Conservation (phyloP, 2,329 filamentous ascomycete species). For the Zelopaecilomyces penicillatus region DNA sequence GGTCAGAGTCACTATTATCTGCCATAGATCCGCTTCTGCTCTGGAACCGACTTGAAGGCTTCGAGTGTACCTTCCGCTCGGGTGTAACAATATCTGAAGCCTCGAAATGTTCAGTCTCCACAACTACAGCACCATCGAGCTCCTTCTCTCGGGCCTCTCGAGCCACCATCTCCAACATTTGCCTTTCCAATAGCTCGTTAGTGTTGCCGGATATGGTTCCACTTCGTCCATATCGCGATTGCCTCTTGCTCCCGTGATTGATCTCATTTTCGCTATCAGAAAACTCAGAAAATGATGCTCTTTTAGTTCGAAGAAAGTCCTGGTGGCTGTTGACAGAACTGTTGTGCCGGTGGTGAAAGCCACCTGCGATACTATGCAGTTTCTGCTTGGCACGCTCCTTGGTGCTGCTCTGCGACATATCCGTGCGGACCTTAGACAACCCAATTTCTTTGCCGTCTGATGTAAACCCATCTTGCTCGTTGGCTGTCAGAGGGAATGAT, state of each 20-base stretch:
- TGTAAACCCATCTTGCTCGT: constrained; percentile 14
- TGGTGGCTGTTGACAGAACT: constrained; percentile 42
- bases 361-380: constrained; percentile 43
- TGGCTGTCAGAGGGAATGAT: constrained; percentile 18
- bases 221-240: constrained; percentile 24
- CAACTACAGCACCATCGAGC: constrained; percentile 22
- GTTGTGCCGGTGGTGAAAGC: constrained; percentile 44
- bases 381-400: constrained; percentile 54
- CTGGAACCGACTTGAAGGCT: constrained; percentile 22
- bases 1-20: constrained; percentile 34
- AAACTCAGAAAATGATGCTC: constrained; percentile 47
- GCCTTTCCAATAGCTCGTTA: constrained; percentile 49
- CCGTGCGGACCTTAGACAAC: constrained; percentile 26
- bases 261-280: constrained; percentile 49
- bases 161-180: constrained; percentile 53
- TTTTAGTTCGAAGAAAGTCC: constrained; percentile 43
- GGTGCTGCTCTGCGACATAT: constrained; percentile 41
- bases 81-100: constrained; percentile 24
- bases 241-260: constrained; percentile 24
- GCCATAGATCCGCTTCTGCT: constrained; percentile 29
- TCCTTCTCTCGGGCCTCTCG: constrained; percentile 41
- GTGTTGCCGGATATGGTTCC: constrained; percentile 40
- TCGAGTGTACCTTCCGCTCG: constrained; percentile 19
- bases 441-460: constrained; percentile 15
- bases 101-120: constrained; percentile 26